Evolutionary conservation across 768 basidiomycete species (phyloP), one percentile per base, ranked within the genome.

Genomic region (Ramaria rubella): DNA sequence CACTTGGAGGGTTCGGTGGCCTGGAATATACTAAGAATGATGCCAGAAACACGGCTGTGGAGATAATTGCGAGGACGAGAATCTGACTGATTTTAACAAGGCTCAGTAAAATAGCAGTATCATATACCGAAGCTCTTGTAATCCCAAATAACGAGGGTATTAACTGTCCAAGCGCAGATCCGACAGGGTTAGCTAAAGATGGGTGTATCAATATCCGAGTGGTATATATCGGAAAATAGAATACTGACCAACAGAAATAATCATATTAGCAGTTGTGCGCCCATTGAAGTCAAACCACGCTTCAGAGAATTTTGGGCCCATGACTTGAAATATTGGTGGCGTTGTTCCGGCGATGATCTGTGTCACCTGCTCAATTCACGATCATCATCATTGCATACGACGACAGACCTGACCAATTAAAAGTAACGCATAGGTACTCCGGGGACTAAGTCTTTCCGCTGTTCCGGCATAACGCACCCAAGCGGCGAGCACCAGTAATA

Each of bases 391-490:
- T n/a, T n/a, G n/a, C n/a, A 27, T 46, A 26, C 29, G 19, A 4
- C 26, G n/a, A 33, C 69, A 33, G 61, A 87, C 86, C 74, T 91
- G 90, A 19, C 83, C 85, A 42, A 88, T 48, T 23, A 92, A 75
- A 11, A 93, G 69, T 17, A 93, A 76, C 1, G 80, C 72, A 64
- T 90, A 91, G 3, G 83, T 74, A 1, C 78, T 73, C 4, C 65
- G 64, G 5, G 73, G 69, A 0, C 81, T 73, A 6, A 90, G 71
- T 0, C 81, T 74, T n/a, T 66, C 66, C 0, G 76, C 67, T 3
- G 86, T 88, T 11, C 84, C 87, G 1, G 86, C 80, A 65, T 83
- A 90, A 17, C 91, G 81, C 30, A 93, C 62, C 90, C 90, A 93
- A 1, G 81, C 78, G 4, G 86, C 81, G 14, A 87, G 57, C 12